These are phyloP conservation scores for Diaporthe citri DNA, from an alignment of 2,329 filamentous ascomycete genomes.

Conservation along the genomic window DNA sequence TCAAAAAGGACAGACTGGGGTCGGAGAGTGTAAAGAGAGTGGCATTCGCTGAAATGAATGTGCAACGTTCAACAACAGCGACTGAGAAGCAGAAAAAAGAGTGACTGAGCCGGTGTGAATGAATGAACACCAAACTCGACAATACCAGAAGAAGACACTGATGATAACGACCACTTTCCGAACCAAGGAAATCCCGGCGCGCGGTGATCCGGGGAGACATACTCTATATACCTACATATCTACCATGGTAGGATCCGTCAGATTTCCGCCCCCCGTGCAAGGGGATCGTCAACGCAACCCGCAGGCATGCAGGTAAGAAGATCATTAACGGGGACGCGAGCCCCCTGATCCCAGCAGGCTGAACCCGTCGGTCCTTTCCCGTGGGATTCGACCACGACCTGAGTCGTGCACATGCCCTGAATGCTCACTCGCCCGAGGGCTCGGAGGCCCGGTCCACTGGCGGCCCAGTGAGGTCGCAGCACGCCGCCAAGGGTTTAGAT, in stretches of 20 bases:
- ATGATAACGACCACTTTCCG: constrained; percentile 11
- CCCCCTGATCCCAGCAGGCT: constrained; percentile 26
- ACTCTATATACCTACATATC: constrained; percentile 1
- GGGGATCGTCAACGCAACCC: not conserved
- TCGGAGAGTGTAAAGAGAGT: constrained; percentile 12
- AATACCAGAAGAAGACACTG: constrained; percentile 5
- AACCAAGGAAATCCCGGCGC: not conserved
- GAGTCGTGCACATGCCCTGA: constrained; percentile 27
- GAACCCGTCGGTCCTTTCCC: constrained; percentile 19
- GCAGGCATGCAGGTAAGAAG: constrained; percentile 25
- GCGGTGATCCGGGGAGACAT: not conserved
- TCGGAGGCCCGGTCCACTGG: constrained; percentile 16
- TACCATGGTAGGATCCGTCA: not conserved
- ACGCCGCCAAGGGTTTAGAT: constrained; percentile 28
- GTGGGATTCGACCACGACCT: constrained; percentile 26
- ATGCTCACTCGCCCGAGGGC: constrained; percentile 22
- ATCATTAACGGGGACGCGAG: constrained; percentile 13
- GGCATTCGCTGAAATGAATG: constrained; percentile 7
- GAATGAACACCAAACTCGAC: constrained; percentile 29
- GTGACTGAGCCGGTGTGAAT: constrained; percentile 27
- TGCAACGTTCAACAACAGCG: not conserved
- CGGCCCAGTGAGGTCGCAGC: constrained; percentile 16
- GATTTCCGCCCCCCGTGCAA: not conserved
- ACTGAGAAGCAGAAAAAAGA: constrained; percentile 20
- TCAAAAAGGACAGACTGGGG: constrained; percentile 18